Evolutionary conservation across 1,139 yeast species (phyloP).

Genomic region (Martiniozyma asiatica): DNA sequence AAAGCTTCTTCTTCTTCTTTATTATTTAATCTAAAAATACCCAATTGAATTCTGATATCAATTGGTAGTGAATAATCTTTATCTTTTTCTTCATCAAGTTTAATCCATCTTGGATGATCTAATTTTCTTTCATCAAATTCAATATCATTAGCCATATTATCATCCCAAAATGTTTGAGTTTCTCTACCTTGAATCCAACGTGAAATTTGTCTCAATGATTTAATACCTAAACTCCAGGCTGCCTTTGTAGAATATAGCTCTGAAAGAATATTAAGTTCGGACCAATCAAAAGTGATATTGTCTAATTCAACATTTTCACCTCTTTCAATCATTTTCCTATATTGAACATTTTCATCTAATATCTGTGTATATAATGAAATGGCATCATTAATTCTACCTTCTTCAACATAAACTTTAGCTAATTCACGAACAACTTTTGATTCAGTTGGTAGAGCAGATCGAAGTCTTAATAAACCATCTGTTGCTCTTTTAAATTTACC

Average conservation of each 20-base stretch:
- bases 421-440: constrained; percentile 54
- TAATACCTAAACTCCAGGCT: constrained; percentile 53
- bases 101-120: constrained; percentile 29
- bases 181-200: constrained; percentile 74
- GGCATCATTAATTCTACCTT: constrained; percentile 71
- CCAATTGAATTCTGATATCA: constrained; percentile 75
- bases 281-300: constrained; percentile 55
- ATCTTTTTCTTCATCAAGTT: constrained; percentile 26
- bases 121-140: constrained; percentile 70
- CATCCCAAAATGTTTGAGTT: constrained; percentile 78
- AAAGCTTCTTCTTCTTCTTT: constrained; percentile 61
- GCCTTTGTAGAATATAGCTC: constrained; percentile 65
- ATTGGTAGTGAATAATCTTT: constrained; percentile 54
- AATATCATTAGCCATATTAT: constrained; percentile 47
- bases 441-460: constrained; percentile 49
- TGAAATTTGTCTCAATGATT: constrained; percentile 55
- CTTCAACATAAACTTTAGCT: constrained; percentile 67
- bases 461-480: constrained; percentile 57
- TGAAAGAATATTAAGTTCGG: constrained; percentile 71
- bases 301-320: constrained; percentile 18
- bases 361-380: constrained; percentile 61
- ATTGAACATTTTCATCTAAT: constrained; percentile 41
- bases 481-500: constrained; percentile 63
- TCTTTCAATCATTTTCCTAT: constrained; percentile 13
- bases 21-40: constrained; percentile 56